Percentiles rank a stretch among this genome's conserved stretches.
Conservation (phyloP, 208 protist genomes). For the Trypanosoma congolense region DNA sequence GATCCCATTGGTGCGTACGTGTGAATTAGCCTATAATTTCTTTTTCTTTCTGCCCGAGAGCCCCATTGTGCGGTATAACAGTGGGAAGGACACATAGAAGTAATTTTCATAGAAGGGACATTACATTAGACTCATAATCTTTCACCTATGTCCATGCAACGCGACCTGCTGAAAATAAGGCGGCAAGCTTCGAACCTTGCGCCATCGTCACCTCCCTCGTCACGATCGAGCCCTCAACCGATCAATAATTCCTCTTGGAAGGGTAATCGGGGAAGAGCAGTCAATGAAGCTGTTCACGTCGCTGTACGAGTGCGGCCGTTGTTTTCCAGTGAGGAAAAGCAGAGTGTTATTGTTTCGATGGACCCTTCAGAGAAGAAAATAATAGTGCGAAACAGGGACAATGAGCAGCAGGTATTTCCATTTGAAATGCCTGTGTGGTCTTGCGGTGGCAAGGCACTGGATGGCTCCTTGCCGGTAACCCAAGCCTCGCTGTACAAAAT, state of each 20-base stretch:
- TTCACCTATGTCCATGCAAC: constrained; percentile 10
- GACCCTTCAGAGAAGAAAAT: constrained; percentile 40
- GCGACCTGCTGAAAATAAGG: constrained; percentile 10
- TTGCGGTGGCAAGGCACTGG: constrained; percentile 29
- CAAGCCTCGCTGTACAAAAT: constrained; percentile 79
- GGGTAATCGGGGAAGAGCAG: neutral
- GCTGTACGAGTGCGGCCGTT: constrained; percentile 74
- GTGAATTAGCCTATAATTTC: too few species aligned
- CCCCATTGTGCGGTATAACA: too few species aligned
- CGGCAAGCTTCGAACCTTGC: neutral
- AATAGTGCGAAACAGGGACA: constrained; percentile 25
- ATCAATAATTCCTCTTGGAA: neutral
- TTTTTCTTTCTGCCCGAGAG: too few species aligned
- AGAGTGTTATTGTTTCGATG: constrained; percentile 71
- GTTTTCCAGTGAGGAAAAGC: constrained; percentile 24
- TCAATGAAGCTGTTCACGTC: constrained; percentile 59
- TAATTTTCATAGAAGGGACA: neutral
- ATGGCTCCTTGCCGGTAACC: constrained; percentile 38
- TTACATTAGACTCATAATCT: neutral
- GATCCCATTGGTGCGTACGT: too few species aligned
- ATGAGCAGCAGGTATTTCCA: constrained; percentile 30
- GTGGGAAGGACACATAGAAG: too few species aligned
- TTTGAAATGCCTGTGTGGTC: constrained; percentile 79
- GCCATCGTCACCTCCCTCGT: neutral
- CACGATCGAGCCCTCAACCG: neutral